Conservation (phyloP, 768 basidiomycete species). For the Sporobolomyces pararoseus region DNA sequence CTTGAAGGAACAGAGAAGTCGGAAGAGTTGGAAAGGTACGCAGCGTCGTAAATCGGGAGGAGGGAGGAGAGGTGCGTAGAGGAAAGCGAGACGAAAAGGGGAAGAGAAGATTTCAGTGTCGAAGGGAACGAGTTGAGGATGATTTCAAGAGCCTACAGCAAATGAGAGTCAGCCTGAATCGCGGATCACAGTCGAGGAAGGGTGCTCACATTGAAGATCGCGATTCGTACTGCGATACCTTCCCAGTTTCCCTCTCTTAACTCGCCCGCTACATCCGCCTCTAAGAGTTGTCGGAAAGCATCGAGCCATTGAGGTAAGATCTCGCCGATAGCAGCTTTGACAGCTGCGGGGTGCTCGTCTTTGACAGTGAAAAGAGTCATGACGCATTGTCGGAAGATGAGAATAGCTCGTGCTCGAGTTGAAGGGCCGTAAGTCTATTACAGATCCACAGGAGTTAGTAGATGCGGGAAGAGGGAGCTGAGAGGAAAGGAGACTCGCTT, state of each 20-base stretch:
- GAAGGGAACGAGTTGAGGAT: slow-evolving; percentile 79
- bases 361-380: slow-evolving; percentile 90
- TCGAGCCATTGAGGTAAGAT: slow-evolving; percentile 90
- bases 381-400: slow-evolving; percentile 86
- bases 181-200: not conserved
- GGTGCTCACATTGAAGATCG: slow-evolving; percentile 71
- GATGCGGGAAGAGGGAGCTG: too few species aligned
- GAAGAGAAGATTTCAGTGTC: slow-evolving; percentile 57
- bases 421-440: slow-evolving; percentile 63
- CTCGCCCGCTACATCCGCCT: slow-evolving; percentile 63
- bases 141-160: slow-evolving; percentile 66
- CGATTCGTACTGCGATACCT: slow-evolving; percentile 68
- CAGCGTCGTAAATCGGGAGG: slow-evolving; percentile 52
- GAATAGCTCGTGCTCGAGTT: slow-evolving; percentile 78
- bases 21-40: slow-evolving; percentile 49
- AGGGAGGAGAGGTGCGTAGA: slow-evolving; percentile 58
- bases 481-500: slow-evolving; percentile 53
- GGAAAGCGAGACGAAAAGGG: slow-evolving; percentile 47
- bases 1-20: slow-evolving; percentile 55
- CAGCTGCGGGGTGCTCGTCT: slow-evolving; percentile 80
- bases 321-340: slow-evolving; percentile 71
- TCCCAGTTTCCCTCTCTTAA: slow-evolving; percentile 67
- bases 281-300: slow-evolving; percentile 74
- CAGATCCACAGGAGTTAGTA: not conserved
- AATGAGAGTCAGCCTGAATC: not conserved